Evolutionary conservation across 2,329 filamentous ascomycete genomes (phyloP).

Genomic region (Myriosclerotinia curreyana): DNA sequence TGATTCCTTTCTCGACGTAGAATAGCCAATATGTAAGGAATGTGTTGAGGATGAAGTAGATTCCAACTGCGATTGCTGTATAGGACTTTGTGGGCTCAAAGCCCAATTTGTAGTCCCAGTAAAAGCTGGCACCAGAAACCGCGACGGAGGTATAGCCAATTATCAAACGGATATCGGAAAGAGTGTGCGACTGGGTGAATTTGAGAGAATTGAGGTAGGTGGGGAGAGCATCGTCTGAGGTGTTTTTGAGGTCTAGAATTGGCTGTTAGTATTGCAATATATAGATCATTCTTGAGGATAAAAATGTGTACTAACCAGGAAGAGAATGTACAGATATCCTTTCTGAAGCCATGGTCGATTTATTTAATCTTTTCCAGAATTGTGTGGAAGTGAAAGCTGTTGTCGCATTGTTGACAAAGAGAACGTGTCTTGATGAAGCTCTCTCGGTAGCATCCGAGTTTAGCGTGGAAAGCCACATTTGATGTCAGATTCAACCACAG

Average conservation of each 20-base stretch:
- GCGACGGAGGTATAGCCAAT: conserved; percentile 80
- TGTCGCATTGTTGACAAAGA: conserved; percentile 22
- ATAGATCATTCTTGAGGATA: neutral
- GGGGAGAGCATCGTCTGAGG: conserved; percentile 88
- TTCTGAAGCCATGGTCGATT: conserved; percentile 20
- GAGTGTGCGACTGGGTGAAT: conserved; percentile 77
- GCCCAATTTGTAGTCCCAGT: conserved; percentile 85
- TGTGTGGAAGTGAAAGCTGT: conserved; percentile 19
- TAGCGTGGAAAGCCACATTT: conserved; percentile 35
- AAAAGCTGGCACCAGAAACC: conserved; percentile 80
- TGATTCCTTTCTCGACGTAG: conserved; percentile 73
- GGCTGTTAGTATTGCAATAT: conserved; percentile 3
- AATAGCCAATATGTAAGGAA: conserved; percentile 81
- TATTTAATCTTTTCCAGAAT: conserved; percentile 11
- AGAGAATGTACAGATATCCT: conserved; percentile 23
- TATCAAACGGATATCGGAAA: conserved; percentile 76
- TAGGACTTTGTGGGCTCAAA: conserved; percentile 83
- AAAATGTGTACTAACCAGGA: conserved; percentile 26
- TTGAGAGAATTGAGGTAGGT: conserved; percentile 88
- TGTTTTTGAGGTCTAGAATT: conserved; percentile 83
- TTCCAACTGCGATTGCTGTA: conserved; percentile 72
- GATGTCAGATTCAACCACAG: conserved; percentile 27
- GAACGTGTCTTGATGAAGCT: conserved; percentile 38
- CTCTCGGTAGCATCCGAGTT: conserved; percentile 23
- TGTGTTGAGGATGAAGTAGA: conserved; percentile 78